Evolutionary conservation across 257 asterid species (phyloP).

Genomic region (Solanum ahanhuiri): DNA sequence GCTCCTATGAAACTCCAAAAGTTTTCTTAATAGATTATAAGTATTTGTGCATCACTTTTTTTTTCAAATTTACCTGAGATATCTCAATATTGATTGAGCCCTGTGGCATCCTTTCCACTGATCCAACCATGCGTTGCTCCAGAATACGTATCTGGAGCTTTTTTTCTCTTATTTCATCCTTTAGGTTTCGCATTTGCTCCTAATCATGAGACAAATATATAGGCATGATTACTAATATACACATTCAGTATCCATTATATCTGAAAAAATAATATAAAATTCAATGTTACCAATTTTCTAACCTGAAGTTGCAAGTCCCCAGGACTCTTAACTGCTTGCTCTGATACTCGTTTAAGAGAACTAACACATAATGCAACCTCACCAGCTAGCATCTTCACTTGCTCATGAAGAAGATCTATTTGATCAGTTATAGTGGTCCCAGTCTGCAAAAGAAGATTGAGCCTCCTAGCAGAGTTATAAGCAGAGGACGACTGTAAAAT

Average conservation of each 20-base stretch:
- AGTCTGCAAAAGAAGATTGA: conserved; percentile 32
- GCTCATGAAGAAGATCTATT: conserved; percentile 76
- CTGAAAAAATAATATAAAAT: background rate
- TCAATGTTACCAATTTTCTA: background rate
- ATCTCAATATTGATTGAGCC: conserved; percentile 39
- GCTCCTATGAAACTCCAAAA: background rate
- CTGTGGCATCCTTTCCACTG: conserved; percentile 48
- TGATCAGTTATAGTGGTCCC: conserved; percentile 80
- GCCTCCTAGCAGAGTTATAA: conserved; percentile 6
- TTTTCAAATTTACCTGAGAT: conserved; percentile 41
- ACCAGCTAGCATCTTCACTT: conserved; percentile 77
- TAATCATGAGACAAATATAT: conserved; percentile 18
- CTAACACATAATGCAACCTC: conserved; percentile 72
- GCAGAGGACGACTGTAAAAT: background rate
- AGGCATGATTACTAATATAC: background rate
- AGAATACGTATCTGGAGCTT: conserved; percentile 50
- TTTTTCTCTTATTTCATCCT: conserved; percentile 67
- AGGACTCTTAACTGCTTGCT: conserved; percentile 47
- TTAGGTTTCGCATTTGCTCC: conserved; percentile 54
- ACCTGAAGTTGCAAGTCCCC: conserved; percentile 51
- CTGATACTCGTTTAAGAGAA: conserved; percentile 63
- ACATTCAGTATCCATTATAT: background rate
- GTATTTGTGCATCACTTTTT: background rate
- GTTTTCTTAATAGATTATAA: background rate
- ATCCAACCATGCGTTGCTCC: conserved; percentile 78